Evolutionary conservation across 202 grass and related monocot genomes (phyloP).

Genomic region (Setaria viridis): DNA sequence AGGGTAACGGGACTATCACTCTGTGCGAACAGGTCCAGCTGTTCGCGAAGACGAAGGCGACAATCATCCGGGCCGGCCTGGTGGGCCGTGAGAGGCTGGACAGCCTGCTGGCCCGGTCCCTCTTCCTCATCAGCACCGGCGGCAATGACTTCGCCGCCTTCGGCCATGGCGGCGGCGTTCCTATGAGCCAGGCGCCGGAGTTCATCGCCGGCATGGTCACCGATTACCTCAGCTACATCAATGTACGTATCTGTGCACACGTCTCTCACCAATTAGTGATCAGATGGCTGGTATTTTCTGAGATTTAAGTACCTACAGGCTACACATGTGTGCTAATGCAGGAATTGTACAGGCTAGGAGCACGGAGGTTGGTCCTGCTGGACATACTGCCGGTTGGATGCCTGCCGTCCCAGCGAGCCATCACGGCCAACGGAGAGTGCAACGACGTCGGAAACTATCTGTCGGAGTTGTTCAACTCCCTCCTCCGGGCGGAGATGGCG

Average conservation of each 20-base stretch:
- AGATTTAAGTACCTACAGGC: no score
- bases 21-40: conserved; percentile 46
- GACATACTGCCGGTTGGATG: conserved; percentile 46
- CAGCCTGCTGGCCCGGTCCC: conserved; percentile 17
- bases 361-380: conserved; percentile 40
- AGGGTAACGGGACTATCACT: conserved; percentile 48
- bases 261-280: background rate
- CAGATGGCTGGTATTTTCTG: background rate
- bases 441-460: background rate
- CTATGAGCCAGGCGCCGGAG: conserved; percentile 11
- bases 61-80: background rate
- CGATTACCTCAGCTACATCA: conserved; percentile 42
- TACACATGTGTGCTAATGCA: background rate
- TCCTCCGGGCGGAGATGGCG: conserved; percentile 31
- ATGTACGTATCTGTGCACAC: conserved; percentile 17
- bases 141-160: conserved; percentile 56
- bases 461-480: conserved; percentile 42
- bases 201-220: conserved; percentile 36
- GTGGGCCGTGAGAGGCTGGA: background rate
- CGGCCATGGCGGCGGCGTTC: background rate
- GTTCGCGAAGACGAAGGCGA: conserved; percentile 16
- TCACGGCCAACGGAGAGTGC: background rate
- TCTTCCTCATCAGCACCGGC: conserved; percentile 56
- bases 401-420: conserved; percentile 13
- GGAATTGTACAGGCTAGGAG: conserved; percentile 46